phyloP scores from a whole-genome alignment of 306 rosid genomes.

The Corylus americana region DNA sequence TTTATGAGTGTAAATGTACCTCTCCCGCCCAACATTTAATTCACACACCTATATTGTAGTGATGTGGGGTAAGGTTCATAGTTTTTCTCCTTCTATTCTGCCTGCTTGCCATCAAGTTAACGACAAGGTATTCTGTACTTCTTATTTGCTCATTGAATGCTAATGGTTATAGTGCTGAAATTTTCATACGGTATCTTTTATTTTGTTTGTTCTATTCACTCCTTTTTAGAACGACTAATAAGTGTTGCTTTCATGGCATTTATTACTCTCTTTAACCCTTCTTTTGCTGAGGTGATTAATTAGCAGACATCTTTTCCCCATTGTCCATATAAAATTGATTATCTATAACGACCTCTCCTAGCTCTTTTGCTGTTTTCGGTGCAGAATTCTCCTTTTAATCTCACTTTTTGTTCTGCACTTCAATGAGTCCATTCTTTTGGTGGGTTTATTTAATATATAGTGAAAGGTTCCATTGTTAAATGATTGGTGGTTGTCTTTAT shows the following conservation, averaged over 20 bases:
- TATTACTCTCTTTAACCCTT: constrained; percentile 36
- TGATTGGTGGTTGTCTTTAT: constrained; percentile 5
- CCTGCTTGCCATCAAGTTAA: constrained; percentile 2
- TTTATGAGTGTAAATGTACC: constrained; percentile 26
- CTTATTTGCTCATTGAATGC: constrained; percentile 46
- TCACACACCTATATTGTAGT: constrained; percentile 53
- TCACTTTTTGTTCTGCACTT: constrained; percentile 33
- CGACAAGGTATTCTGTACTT: constrained; percentile 3
- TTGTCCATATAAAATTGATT: constrained; percentile 45
- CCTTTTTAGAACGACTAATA: constrained; percentile 30
- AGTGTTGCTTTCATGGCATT: constrained; percentile 48
- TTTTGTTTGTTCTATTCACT: constrained; percentile 51
- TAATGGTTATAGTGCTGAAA: constrained; percentile 39
- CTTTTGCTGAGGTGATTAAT: constrained; percentile 34
- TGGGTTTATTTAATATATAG: constrained; percentile 25
- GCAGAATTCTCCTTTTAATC: constrained; percentile 36
- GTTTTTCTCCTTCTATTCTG: constrained; percentile 23
- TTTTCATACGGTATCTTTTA: constrained; percentile 13
- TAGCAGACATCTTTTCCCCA: constrained; percentile 25
- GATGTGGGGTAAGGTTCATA: constrained; percentile 52
- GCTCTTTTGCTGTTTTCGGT: constrained; percentile 40
- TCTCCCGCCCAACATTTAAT: constrained; percentile 42
- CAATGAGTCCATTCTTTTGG: constrained; percentile 40
- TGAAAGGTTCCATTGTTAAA: not conserved
- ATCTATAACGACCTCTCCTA: constrained; percentile 42